Evolutionary conservation across 306 rosid species (phyloP), one percentile per base, ranked within the genome.

Genomic region (Quillaja saponaria): DNA sequence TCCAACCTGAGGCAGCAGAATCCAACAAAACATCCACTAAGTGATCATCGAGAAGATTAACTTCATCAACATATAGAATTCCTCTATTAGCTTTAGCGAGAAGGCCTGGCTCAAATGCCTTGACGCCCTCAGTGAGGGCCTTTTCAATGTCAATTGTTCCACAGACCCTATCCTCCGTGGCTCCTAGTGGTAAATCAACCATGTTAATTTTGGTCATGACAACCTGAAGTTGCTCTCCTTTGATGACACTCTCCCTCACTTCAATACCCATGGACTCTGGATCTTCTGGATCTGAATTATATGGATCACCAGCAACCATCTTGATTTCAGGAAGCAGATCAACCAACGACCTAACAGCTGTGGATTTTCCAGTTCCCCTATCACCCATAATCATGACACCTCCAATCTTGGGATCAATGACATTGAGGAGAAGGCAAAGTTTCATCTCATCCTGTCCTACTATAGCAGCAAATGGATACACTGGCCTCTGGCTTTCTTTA

Each of bases 361-460:
- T 88, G 21, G 98, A 91, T 52, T 91, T 91, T 18, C 97, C 95
- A 0, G 97, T 88, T 79, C 97, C 97, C 61, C 97, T 78, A 67
- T 88, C 95, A 40, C 97, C 97, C 97, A 88, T 91, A 73, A 88
- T 91, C 97, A 91, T 91, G 48, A 91, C 96, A 48, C 97, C 97
- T 70, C 97, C 95, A 9, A 88, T 91, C 87, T 82, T 91, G 3
- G 96, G 96, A 73, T 91, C 96, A 62, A 91, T 91, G 61, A 91
- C 97, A 57, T 91, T 91, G 10, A 91, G 78, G 35, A 91, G 76
- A 78, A 91, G 97, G 68, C 96, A 88, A 41, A 91, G 81, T 73
- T 91, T 91, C 97, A 91, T 91, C 85, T 91, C 97, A 71, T 91
- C 96, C 74, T 88, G 97, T 68, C 97, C 97, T 15, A 91, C 97